phyloP scores from a whole-genome alignment of 2,329 filamentous ascomycete genomes.

The Alternaria sp. region DNA sequence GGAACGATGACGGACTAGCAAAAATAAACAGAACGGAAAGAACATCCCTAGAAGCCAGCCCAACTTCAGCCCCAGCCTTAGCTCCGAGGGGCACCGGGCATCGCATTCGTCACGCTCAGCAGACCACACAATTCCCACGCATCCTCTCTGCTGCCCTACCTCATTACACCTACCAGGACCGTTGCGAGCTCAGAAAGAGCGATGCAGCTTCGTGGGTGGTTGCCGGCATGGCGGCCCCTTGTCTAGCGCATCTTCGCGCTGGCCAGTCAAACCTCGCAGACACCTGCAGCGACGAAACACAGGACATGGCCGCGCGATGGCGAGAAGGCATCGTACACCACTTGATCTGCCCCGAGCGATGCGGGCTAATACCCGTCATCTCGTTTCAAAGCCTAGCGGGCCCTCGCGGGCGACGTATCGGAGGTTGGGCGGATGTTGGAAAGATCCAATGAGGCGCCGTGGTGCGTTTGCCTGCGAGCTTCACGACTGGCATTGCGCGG shows the following conservation, averaged over 20 bases:
- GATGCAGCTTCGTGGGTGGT: slow-evolving; percentile 40
- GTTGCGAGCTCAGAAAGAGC: slow-evolving; percentile 27
- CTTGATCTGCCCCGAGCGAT: slow-evolving; percentile 13
- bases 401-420: slow-evolving; percentile 11
- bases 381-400: slow-evolving; percentile 25
- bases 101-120: slow-evolving; percentile 11
- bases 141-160: slow-evolving; percentile 17
- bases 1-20: slow-evolving; percentile 17
- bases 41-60: slow-evolving; percentile 18
- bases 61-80: slow-evolving; percentile 2
- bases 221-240: slow-evolving; percentile 27
- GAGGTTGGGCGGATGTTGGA: slow-evolving; percentile 1
- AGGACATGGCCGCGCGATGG: slow-evolving; percentile 19
- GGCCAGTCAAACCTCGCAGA: slow-evolving; percentile 32
- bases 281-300: slow-evolving; percentile 15
- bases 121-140: slow-evolving; percentile 21
- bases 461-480: slow-evolving; percentile 25
- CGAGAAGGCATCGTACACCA: slow-evolving; percentile 27
- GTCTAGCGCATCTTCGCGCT: slow-evolving; percentile 23
- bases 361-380: slow-evolving; percentile 37
- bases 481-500: slow-evolving; percentile 23
- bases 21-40: slow-evolving; percentile 7
- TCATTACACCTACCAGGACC: slow-evolving; percentile 28
- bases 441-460: slow-evolving; percentile 31
- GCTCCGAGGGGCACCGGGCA: slow-evolving; percentile 8